These are phyloP conservation scores for Paralagenidium karlingii DNA, from an alignment of 352 stramenopile genomes.

Conservation along the genomic window DNA sequence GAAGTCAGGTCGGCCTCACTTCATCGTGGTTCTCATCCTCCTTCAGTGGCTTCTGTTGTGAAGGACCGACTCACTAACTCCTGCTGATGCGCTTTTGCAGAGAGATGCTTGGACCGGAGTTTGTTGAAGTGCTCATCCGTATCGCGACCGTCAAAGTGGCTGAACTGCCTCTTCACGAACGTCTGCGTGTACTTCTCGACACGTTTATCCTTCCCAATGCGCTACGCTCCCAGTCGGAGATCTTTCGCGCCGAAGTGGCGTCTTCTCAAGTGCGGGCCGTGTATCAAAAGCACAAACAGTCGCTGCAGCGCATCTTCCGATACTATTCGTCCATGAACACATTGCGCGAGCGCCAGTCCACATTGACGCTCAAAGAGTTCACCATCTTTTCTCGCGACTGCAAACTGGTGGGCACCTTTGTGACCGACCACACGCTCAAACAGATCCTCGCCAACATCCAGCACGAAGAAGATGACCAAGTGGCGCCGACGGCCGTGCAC, in stretches of 20 bases:
- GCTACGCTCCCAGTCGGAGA: slow-evolving; percentile 50
- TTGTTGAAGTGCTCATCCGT: slow-evolving; percentile 47
- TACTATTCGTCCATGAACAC: slow-evolving; percentile 75
- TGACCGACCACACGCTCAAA: slow-evolving; percentile 68
- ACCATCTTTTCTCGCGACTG: slow-evolving; percentile 53
- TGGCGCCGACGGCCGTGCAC: slow-evolving; percentile 11
- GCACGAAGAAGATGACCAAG: slow-evolving; percentile 23
- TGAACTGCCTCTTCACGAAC: slow-evolving; percentile 27
- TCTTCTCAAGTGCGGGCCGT: slow-evolving; percentile 54
- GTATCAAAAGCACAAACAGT: slow-evolving; percentile 55
- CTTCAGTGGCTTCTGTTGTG: no score
- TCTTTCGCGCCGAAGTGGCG: slow-evolving; percentile 61
- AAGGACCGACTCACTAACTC: no score
- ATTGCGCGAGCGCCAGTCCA: slow-evolving; percentile 60
- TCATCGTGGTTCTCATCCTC: no score
- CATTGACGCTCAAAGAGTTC: slow-evolving; percentile 47
- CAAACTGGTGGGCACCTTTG: slow-evolving; percentile 59
- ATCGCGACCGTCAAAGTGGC: slow-evolving; percentile 39
- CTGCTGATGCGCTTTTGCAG: no score
- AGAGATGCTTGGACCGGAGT: slow-evolving; percentile 50
- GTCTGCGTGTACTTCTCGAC: slow-evolving; percentile 58
- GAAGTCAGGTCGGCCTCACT: no score
- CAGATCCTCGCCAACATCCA: slow-evolving; percentile 67
- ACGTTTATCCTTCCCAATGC: slow-evolving; percentile 49
- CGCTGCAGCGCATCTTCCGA: slow-evolving; percentile 59